Evolutionary conservation across 768 basidiomycete species (phyloP).

Genomic region (Tylopilus balloui): DNA sequence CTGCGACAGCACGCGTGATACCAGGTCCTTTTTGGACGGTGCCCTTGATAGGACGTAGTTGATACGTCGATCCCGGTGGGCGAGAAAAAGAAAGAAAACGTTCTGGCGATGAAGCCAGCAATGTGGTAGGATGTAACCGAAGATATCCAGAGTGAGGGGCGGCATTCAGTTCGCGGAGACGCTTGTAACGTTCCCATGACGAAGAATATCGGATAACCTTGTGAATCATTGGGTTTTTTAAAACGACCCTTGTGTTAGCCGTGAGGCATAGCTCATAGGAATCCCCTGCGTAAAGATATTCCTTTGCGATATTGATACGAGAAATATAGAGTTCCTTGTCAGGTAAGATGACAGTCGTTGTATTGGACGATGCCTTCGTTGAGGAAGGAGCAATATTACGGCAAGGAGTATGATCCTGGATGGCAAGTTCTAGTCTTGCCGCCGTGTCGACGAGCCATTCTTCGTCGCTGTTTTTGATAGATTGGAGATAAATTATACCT

Average conservation of each 20-base stretch:
- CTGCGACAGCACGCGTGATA: constrained; percentile 61
- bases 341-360: constrained; percentile 46
- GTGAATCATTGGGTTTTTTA: constrained; percentile 34
- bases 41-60: constrained; percentile 93
- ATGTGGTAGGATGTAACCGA: constrained; percentile 68
- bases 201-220: constrained; percentile 18
- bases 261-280: constrained; percentile 94
- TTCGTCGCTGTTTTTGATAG: constrained; percentile 53
- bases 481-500: constrained; percentile 56
- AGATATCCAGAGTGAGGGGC: constrained; percentile 85
- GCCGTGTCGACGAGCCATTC: constrained; percentile 54
- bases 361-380: constrained; percentile 21
- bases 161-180: constrained; percentile 71
- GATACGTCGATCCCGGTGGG: constrained; percentile 58
- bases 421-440: constrained; percentile 12
- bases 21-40: constrained; percentile 71
- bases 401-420: constrained; percentile 11
- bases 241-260: constrained; percentile 56
- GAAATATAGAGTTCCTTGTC: constrained; percentile 58
- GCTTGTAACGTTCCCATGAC: constrained; percentile 74
- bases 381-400: constrained; percentile 20
- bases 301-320: constrained; percentile 66
- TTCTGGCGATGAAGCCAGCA: constrained; percentile 88
- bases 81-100: constrained; percentile 82
- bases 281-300: constrained; percentile 75